These are phyloP conservation scores for Rubroshorea leprosula DNA, from an alignment of 345 rosid species.

Conservation along the genomic window DNA sequence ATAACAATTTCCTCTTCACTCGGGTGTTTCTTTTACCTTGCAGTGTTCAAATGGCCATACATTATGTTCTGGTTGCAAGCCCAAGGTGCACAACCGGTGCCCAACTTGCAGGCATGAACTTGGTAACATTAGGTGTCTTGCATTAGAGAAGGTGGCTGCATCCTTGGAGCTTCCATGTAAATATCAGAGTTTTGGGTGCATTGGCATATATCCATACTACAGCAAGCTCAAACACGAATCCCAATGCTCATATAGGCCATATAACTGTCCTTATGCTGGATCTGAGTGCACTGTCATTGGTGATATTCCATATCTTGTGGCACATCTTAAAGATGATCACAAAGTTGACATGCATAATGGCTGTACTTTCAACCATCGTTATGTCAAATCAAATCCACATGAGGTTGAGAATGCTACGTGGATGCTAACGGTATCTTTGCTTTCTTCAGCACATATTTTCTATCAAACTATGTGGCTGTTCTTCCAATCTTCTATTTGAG, in stretches of 20 bases:
- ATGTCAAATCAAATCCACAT: slow-evolving; percentile 75
- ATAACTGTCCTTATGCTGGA: slow-evolving; percentile 77
- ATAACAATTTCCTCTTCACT: slow-evolving; percentile 7
- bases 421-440: slow-evolving; percentile 63
- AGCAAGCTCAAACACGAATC: slow-evolving; percentile 78
- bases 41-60: slow-evolving; percentile 88
- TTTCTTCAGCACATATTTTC: neutral
- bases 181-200: slow-evolving; percentile 69
- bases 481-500: neutral
- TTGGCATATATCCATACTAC: slow-evolving; percentile 74
- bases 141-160: slow-evolving; percentile 80
- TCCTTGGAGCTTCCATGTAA: slow-evolving; percentile 82
- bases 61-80: slow-evolving; percentile 75
- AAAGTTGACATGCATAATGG: slow-evolving; percentile 87
- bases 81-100: slow-evolving; percentile 75
- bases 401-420: slow-evolving; percentile 84
- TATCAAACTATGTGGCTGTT: slow-evolving; percentile 3
- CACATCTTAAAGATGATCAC: slow-evolving; percentile 75
- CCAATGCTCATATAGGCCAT: slow-evolving; percentile 60
- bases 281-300: slow-evolving; percentile 74
- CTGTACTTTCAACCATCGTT: slow-evolving; percentile 78
- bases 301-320: slow-evolving; percentile 64
- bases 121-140: slow-evolving; percentile 84
- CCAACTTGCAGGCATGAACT: slow-evolving; percentile 87
- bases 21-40: slow-evolving; percentile 11